Base-by-base conservation (phyloP, 1,284 basidiomycete species). In the Ustanciosporium gigantosporum region DNA sequence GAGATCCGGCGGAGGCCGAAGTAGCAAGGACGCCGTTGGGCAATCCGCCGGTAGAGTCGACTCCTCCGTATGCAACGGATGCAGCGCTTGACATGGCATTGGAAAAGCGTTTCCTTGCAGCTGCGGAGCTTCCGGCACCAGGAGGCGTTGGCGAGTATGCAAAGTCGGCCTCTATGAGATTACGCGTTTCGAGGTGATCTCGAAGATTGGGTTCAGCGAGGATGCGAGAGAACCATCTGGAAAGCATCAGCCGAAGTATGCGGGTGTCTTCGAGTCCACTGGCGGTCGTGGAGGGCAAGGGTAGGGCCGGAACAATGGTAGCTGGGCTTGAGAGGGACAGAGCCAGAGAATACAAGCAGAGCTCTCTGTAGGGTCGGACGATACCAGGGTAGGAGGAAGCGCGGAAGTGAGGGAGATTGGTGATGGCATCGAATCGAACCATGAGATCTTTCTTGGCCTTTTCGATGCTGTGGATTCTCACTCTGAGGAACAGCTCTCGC, bases 91-190 rank as follows among this genome's bases (percentile, higher is more conserved):
- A 49, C 56, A 69, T 66, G 23, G 64, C 64, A 21, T 64, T 60
- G 17, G 56, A 50, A 32, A 68, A 68, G 5, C 66, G 45, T 34
- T 68, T 68, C 5, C 66, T 39, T n/a, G 66, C 66, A 1, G 58
- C 58, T 6, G 62, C 46, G 17, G 57, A 58, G 55, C 58, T 58
- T 16, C 53, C 61, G 5, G 58, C 46, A 8, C 53, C 50, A 1
- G 68, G 68, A 2, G 61, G 52, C 1, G 56, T 49, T 6, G 73
- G 73, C 21, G 57, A 49, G 32, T 76, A 76, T 39, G 60, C 60
- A 42, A 68, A 76, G 41, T 74, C 68, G 25, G 71, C 60, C 32
- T 76, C 74, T 47, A 76, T 50, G 19, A 76, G 61, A 16, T 48
- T 59, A 36, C 70, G 57, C 20, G 66, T 69, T 43, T 76, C 74